Evolutionary conservation across 208 protist species (phyloP).

Genomic region (Polymyxa betae): DNA sequence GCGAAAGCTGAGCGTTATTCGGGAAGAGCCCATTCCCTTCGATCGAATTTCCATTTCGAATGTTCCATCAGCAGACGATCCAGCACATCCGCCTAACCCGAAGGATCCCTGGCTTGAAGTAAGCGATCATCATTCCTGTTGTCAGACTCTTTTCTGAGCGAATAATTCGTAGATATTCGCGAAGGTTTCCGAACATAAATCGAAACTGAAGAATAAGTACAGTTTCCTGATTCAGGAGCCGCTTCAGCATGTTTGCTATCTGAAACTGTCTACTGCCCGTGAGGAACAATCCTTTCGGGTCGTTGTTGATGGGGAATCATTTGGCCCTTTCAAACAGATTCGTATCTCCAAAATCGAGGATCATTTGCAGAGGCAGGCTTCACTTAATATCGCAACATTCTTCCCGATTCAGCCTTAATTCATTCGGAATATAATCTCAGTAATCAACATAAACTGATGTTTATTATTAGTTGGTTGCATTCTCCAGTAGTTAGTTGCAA

Average conservation of each 20-base stretch:
- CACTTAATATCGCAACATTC: slow-evolving; percentile 16
- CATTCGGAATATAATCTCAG: too few relatives aligned
- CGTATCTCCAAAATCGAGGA: not conserved
- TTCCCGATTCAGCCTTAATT: slow-evolving; percentile 29
- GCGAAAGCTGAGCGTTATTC: not conserved
- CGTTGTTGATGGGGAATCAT: slow-evolving; percentile 46
- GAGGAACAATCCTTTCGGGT: slow-evolving; percentile 37
- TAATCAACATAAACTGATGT: too few relatives aligned
- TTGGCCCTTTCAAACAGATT: slow-evolving; percentile 43
- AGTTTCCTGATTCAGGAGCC: slow-evolving; percentile 47
- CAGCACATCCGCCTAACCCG: slow-evolving; percentile 4
- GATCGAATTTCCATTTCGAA: slow-evolving; percentile 40
- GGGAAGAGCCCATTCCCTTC: slow-evolving; percentile 28
- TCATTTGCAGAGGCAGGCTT: not conserved
- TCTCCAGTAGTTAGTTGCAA: too few relatives aligned
- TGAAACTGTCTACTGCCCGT: slow-evolving; percentile 15
- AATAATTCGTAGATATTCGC: slow-evolving; percentile 1
- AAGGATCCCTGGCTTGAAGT: slow-evolving; percentile 50
- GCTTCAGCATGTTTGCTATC: slow-evolving; percentile 40
- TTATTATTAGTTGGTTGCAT: too few relatives aligned
- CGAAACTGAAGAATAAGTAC: slow-evolving; percentile 47
- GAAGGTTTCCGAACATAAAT: slow-evolving; percentile 47
- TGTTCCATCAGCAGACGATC: slow-evolving; percentile 29
- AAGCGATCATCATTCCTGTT: not conserved
- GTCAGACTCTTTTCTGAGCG: not conserved